Conservation (phyloP, 139 green algal genomes). For the Coccomyxa sp. region DNA sequence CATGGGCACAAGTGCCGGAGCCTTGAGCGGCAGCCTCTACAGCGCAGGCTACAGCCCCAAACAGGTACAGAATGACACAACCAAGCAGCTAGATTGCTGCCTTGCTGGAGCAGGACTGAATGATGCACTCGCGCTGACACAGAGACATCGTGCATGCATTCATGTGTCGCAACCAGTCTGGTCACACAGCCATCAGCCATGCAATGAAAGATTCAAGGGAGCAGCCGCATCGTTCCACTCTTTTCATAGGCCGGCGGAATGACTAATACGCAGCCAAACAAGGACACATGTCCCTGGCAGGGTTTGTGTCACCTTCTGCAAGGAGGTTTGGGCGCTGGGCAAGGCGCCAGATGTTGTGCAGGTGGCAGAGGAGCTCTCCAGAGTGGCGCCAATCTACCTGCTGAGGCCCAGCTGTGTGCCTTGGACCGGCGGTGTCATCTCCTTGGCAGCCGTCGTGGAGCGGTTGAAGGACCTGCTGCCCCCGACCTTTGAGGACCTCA, state of each 20-base stretch:
- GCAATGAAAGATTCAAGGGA: neutral
- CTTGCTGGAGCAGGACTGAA: too few species aligned
- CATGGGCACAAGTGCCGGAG: conserved; percentile 82
- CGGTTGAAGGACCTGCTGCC: conserved; percentile 69
- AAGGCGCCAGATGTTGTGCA: conserved; percentile 20
- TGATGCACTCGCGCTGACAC: too few species aligned
- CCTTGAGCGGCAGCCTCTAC: conserved; percentile 72
- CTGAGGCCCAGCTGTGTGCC: conserved; percentile 47
- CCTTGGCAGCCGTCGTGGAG: conserved; percentile 61
- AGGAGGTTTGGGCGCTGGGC: too few species aligned
- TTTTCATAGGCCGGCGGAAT: too few species aligned
- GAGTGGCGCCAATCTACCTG: conserved; percentile 59
- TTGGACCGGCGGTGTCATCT: conserved; percentile 74
- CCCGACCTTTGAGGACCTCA: conserved; percentile 74
- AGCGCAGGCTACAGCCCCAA: conserved; percentile 63
- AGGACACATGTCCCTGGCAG: too few species aligned
- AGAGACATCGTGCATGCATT: too few species aligned
- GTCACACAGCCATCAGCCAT: neutral
- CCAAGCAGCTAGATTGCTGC: too few species aligned
- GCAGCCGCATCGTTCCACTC: neutral
- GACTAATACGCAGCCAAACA: too few species aligned
- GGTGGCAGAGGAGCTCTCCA: conserved; percentile 59
- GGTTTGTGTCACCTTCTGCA: too few species aligned
- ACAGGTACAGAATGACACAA: too few species aligned
- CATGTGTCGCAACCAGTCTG: too few species aligned